These are phyloP conservation scores for Wickerhamomyces sp. DNA, from an alignment of 1,139 yeast genomes.

Conservation along the genomic window DNA sequence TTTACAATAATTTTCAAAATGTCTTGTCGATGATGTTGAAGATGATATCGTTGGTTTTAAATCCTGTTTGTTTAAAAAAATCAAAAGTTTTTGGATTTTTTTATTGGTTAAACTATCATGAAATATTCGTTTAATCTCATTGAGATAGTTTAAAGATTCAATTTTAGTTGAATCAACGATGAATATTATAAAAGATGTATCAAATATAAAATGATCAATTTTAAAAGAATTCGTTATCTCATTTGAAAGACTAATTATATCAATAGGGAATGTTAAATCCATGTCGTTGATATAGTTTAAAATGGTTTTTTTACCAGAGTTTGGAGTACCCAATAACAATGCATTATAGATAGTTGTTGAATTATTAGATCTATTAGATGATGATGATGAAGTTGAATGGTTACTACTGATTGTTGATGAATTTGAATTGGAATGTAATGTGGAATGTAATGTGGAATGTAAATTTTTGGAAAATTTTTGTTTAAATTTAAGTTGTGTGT, in stretches of 20 bases:
- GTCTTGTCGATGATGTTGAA: constrained; percentile 3
- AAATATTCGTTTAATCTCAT: constrained; percentile 1
- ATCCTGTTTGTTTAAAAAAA: constrained; percentile 19
- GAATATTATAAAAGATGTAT: constrained; percentile 13
- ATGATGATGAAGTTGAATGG: background rate
- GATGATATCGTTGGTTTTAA: constrained; percentile 5
- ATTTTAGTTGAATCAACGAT: constrained; percentile 17
- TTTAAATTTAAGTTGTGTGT: background rate
- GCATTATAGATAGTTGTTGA: constrained; percentile 1
- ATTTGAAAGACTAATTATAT: constrained; percentile 15
- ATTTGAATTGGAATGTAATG: no score
- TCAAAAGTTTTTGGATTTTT: constrained; percentile 10
- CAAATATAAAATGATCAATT: constrained; percentile 16
- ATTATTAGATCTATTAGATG: background rate
- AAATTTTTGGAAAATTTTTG: background rate
- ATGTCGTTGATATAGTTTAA: constrained; percentile 9
- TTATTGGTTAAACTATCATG: constrained; percentile 3
- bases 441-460: no score
- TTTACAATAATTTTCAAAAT: constrained; percentile 10
- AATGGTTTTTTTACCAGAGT: constrained; percentile 4
- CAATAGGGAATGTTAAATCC: constrained; percentile 8
- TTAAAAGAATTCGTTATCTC: constrained; percentile 13
- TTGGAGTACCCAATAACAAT: constrained; percentile 1
- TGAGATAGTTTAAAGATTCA: constrained; percentile 6
- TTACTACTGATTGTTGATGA: no score